phyloP scores from a whole-genome alignment of 257 asterid genomes.

The Lycium barbarum region DNA sequence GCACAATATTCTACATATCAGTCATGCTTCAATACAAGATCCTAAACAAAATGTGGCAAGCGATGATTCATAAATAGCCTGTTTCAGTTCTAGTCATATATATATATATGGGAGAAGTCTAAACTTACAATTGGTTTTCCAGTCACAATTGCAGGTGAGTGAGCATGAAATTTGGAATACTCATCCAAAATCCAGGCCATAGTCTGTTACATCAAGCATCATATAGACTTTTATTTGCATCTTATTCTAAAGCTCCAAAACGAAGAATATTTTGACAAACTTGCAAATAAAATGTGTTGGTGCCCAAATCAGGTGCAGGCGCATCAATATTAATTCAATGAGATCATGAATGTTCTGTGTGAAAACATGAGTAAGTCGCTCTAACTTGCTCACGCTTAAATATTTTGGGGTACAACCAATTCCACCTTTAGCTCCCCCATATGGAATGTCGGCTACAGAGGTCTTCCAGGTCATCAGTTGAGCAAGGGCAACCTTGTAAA shows the following conservation, averaged over 20 bases:
- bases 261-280: neutral
- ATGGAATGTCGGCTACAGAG: slow-evolving; percentile 90
- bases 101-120: no score
- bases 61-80: slow-evolving; percentile 18
- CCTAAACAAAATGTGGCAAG: slow-evolving; percentile 39
- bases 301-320: slow-evolving; percentile 99
- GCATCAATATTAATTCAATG: slow-evolving; percentile 90
- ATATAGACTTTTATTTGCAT: neutral
- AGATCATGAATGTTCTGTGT: slow-evolving; percentile 96
- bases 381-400: slow-evolving; percentile 74
- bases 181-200: slow-evolving; percentile 99
- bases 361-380: slow-evolving; percentile 96
- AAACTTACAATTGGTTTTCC: slow-evolving; percentile 91
- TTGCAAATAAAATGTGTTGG: slow-evolving; percentile 54
- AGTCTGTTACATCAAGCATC: slow-evolving; percentile 61
- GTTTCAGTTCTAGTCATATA: neutral
- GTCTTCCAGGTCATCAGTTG: slow-evolving; percentile 99
- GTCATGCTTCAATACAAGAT: slow-evolving; percentile 2
- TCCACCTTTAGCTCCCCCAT: slow-evolving; percentile 99
- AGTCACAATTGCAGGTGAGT: slow-evolving; percentile 96
- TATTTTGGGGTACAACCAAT: slow-evolving; percentile 90
- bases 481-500: slow-evolving; percentile 85
- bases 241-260: neutral
- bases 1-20: no score
- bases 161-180: slow-evolving; percentile 95